Evolutionary conservation across 805 yeast species (phyloP).

Genomic region (Candida sithepensis): DNA sequence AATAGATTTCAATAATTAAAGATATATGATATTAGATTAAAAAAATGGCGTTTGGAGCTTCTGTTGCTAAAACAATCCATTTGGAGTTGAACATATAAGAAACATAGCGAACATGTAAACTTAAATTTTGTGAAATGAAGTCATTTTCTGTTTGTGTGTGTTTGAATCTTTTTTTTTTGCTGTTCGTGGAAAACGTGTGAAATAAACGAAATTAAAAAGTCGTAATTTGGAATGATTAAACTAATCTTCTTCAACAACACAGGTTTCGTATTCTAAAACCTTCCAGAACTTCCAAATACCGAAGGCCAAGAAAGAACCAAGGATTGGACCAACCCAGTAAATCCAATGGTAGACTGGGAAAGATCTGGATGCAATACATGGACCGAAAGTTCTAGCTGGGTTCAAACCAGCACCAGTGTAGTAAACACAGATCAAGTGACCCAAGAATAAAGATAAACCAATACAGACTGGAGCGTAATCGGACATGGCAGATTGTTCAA

Average conservation of each 20-base stretch:
- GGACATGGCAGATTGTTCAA: constrained; percentile 74
- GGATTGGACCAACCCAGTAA: constrained; percentile 85
- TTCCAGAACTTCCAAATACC: constrained; percentile 66
- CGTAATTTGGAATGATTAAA: too few species aligned
- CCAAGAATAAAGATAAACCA: constrained; percentile 78
- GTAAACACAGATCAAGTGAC: constrained; percentile 75
- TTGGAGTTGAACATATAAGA: too few species aligned
- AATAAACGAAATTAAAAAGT: too few species aligned
- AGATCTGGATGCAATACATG: constrained; percentile 63
- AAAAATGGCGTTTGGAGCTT: too few species aligned
- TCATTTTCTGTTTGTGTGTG: too few species aligned
- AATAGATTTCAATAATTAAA: too few species aligned
- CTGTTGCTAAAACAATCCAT: too few species aligned
- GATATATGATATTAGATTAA: too few species aligned
- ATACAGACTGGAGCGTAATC: constrained; percentile 78
- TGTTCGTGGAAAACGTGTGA: too few species aligned
- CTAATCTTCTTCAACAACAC: constrained; percentile 28
- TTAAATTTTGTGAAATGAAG: too few species aligned
- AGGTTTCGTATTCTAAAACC: constrained; percentile 61
- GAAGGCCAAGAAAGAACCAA: constrained; percentile 67
- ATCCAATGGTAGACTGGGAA: constrained; percentile 90
- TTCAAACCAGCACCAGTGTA: constrained; percentile 90
- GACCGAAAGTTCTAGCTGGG: constrained; percentile 89
- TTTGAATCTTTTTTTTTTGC: too few species aligned
- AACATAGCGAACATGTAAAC: too few species aligned